Percentiles rank a stretch among this genome's conserved stretches.
Evolutionary conservation across 441 rosid genomes (phyloP).

Genomic region (Arabidopsis lyrata): DNA sequence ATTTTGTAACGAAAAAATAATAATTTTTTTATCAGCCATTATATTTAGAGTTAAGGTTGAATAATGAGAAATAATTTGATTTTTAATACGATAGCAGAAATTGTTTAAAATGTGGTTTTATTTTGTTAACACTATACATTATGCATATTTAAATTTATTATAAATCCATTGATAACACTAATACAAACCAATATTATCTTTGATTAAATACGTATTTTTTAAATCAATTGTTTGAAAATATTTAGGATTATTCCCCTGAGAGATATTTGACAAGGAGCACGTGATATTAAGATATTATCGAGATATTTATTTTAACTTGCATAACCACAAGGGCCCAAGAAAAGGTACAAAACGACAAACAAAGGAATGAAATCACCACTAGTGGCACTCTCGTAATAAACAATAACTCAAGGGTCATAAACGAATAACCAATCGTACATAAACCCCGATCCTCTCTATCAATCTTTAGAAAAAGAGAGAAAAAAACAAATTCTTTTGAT

Average conservation of each 20-base stretch:
- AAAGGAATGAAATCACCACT: constrained; percentile 16
- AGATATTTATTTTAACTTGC: constrained; percentile 5
- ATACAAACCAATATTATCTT: too few relatives aligned
- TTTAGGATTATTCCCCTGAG: not conserved
- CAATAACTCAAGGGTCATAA: constrained; percentile 1
- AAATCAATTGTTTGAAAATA: not conserved
- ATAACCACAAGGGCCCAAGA: constrained; percentile 17
- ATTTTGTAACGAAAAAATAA: too few relatives aligned
- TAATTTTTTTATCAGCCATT: too few relatives aligned
- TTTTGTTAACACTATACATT: too few relatives aligned
- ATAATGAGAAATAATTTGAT: too few relatives aligned
- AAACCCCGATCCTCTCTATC: constrained; percentile 21
- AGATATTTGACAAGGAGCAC: constrained; percentile 31
- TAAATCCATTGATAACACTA: too few relatives aligned
- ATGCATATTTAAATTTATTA: too few relatives aligned
- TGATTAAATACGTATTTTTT: not conserved
- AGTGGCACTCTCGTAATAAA: constrained; percentile 30
- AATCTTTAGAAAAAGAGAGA: not conserved
- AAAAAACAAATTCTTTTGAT: not conserved
- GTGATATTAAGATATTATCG: constrained; percentile 30
- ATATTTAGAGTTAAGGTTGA: too few relatives aligned
- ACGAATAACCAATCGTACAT: constrained; percentile 14
- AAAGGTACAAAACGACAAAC: constrained; percentile 32
- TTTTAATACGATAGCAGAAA: too few relatives aligned
- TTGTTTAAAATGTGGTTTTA: too few relatives aligned